Evolutionary conservation across 805 yeast species (phyloP), one percentile per base, ranked within the genome.

Genomic region (Candida ovalis): DNA sequence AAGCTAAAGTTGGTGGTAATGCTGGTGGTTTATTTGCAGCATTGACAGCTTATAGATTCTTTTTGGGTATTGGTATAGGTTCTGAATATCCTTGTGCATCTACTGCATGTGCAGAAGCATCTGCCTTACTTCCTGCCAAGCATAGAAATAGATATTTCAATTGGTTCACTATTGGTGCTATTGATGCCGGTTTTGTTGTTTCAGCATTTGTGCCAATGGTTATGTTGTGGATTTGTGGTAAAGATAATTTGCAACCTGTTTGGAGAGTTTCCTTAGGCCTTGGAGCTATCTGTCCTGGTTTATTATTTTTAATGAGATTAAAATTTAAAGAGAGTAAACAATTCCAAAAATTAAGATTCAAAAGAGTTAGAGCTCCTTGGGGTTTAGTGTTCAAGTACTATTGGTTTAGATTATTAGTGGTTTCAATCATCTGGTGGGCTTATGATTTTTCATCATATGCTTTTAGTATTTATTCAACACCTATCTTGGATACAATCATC

Each of bases 61-160:
- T 91, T 68, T 71, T 91, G 44, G 98, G 98, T 69, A 73, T 88
- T 55, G 95, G 91, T 59, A 87, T 92, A 57, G 98, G 98, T 59
- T 90, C 95, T 43, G 98, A 91, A 69, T 91, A 91, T 64, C 96
- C 97, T 41, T 85, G 95, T n/a, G 91, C 96, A 39, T 85, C 96
- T 7, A 92, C 91, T 23, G 95, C 96, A 32, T 88, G 95, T 57
- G 90, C 97, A 25, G 97, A 91, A 68, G 94, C 95, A 35, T 82
- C 95, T 40, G 82, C 86, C 47, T 70, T 80, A 53, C 72, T 90
- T 57, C 87, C 91, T n/a, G 75, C 81, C n/a, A 96, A 96, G 48
- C 75, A 77, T 50, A 84, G 97, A 73, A 89, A 91, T 18, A 77
- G 97, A 65, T 90, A 86, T 75, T 90, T 91, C 62, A 78, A 83